These are phyloP conservation scores for Lunularia cruciata DNA, from an alignment of 225 moss, liverwort and hornwort species.

Conservation along the genomic window DNA sequence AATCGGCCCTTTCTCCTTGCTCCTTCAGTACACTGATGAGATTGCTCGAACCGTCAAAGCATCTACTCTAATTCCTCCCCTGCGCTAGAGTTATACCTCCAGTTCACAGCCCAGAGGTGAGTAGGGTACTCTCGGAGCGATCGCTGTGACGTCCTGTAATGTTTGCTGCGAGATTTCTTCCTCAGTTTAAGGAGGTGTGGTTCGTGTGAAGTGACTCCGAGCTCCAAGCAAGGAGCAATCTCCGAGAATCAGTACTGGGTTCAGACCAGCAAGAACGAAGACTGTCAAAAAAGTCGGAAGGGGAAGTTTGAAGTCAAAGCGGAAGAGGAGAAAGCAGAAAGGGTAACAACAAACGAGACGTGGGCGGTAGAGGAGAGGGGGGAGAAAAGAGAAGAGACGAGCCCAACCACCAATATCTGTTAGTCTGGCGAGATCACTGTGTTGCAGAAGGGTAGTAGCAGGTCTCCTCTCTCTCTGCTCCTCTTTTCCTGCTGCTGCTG, in stretches of 20 bases:
- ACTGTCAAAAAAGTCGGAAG: neutral
- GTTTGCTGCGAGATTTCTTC: neutral
- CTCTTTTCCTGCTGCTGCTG: neutral
- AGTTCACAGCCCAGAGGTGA: neutral
- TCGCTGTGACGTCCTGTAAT: too few relatives aligned
- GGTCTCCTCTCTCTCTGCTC: constrained; percentile 2
- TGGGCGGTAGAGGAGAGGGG: too few relatives aligned
- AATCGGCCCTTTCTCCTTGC: neutral
- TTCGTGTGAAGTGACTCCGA: neutral
- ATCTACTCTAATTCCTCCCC: neutral
- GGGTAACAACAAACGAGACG: too few relatives aligned
- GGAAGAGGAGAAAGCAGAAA: neutral
- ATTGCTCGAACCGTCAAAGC: neutral
- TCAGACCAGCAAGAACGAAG: neutral
- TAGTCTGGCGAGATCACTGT: too few relatives aligned
- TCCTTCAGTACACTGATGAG: neutral
- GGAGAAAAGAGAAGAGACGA: too few relatives aligned
- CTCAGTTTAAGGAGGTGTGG: neutral
- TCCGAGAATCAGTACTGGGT: neutral
- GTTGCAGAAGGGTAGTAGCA: neutral
- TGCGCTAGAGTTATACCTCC: neutral
- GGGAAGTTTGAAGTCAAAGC: neutral
- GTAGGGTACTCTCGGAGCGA: too few relatives aligned
- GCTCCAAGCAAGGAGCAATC: neutral
- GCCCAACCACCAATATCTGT: constrained; percentile 5